phyloP scores from a whole-genome alignment of 2,329 filamentous ascomycete genomes.

The Sporothrix schenckii region DNA sequence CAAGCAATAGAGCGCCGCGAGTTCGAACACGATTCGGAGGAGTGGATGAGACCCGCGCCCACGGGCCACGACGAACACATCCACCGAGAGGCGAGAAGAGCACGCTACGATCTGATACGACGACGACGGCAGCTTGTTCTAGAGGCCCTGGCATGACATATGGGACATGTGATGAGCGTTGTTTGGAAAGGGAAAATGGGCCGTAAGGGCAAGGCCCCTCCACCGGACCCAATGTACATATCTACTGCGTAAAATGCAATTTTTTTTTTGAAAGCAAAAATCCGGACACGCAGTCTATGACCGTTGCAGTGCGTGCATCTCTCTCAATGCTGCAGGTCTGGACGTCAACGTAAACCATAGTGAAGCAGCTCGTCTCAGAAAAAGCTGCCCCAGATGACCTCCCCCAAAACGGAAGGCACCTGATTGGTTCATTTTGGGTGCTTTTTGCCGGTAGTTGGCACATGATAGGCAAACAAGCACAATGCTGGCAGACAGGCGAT shows the following conservation, averaged over 20 bases:
- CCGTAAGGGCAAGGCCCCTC: background rate
- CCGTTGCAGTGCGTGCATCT: background rate
- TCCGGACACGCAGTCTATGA: background rate
- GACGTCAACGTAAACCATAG: background rate
- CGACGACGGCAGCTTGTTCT: background rate
- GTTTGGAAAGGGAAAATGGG: constrained; percentile 11
- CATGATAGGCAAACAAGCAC: background rate
- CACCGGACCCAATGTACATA: constrained; percentile 33
- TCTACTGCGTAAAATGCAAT: constrained; percentile 29
- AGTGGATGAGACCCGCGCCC: background rate
- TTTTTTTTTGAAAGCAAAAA: constrained; percentile 5
- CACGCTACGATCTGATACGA: background rate
- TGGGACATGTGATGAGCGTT: background rate
- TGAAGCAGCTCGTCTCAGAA: background rate
- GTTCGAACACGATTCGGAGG: background rate
- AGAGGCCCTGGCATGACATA: background rate
- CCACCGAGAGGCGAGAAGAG: background rate
- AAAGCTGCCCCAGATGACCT: constrained; percentile 33
- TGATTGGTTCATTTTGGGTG: constrained; percentile 36
- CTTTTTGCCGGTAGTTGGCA: background rate
- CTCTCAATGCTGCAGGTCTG: background rate
- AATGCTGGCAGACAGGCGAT: background rate
- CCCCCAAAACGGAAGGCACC: constrained; percentile 34
- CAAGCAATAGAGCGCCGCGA: constrained; percentile 42
- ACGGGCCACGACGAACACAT: background rate